Conservation (phyloP, 768 basidiomycete genomes). For the Hypsizygus marmoreus region DNA sequence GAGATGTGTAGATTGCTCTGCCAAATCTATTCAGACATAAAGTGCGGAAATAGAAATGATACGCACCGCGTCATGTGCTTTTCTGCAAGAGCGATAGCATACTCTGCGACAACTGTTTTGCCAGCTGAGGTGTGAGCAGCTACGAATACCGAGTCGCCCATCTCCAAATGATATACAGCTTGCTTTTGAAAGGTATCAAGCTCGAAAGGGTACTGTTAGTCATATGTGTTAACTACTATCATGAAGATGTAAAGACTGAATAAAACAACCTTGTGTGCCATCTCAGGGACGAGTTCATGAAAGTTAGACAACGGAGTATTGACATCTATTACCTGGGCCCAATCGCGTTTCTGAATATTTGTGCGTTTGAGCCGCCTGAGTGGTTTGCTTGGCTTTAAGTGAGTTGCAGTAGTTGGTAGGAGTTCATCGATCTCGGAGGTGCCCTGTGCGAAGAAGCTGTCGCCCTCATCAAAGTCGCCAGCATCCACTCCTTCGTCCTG, state of each 20-base stretch:
- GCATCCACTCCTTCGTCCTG: conserved; percentile 12
- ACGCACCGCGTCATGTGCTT: conserved; percentile 97
- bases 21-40: conserved; percentile 14
- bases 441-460: conserved; percentile 15
- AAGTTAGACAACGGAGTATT: conserved; percentile 89
- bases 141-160: conserved; percentile 98
- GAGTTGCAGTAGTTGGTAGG: conserved; percentile 64
- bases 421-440: conserved; percentile 73
- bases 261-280: conserved; percentile 81
- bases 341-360: conserved; percentile 80
- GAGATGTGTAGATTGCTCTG: conserved; percentile 98
- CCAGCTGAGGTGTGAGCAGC: conserved; percentile 99
- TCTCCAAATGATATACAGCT: conserved; percentile 95
- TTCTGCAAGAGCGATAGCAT: conserved; percentile 94
- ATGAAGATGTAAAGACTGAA: neutral
- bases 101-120: conserved; percentile 98
- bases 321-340: conserved; percentile 97
- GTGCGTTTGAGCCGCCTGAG: conserved; percentile 43
- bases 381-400: conserved; percentile 55
- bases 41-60: neutral
- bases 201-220: conserved; percentile 90
- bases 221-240: neutral
- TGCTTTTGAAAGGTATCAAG: conserved; percentile 99
- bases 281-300: conserved; percentile 89
- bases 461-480: conserved; percentile 16